These are phyloP conservation scores for Amphibolis antarctica DNA, from an alignment of 106 monocot genomes.

Conservation along the genomic window DNA sequence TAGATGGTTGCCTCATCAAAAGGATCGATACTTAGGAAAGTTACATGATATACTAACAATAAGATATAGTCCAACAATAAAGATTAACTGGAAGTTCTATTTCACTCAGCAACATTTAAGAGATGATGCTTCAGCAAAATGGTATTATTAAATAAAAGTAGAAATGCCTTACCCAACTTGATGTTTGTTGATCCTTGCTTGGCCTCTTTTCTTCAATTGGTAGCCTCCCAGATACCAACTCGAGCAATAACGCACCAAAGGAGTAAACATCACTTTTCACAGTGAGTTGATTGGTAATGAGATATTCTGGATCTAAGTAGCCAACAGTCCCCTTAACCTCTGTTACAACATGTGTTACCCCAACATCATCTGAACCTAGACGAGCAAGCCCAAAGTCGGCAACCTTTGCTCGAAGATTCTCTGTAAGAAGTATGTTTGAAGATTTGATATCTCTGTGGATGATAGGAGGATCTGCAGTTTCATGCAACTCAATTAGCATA, in stretches of 20 bases:
- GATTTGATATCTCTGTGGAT: slow-evolving; percentile 91
- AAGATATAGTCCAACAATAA: no score
- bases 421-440: slow-evolving; percentile 69
- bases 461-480: slow-evolving; percentile 51
- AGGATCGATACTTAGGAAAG: no score
- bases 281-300: slow-evolving; percentile 65
- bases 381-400: slow-evolving; percentile 86
- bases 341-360: slow-evolving; percentile 43
- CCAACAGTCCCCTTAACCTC: slow-evolving; percentile 92
- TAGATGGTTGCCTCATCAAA: no score
- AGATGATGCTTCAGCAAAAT: no score
- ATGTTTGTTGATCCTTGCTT: slow-evolving; percentile 4
- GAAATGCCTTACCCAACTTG: slow-evolving; percentile 5
- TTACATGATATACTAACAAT: no score
- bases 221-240: slow-evolving; percentile 34
- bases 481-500: background rate
- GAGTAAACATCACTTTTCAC: slow-evolving; percentile 83
- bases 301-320: slow-evolving; percentile 79
- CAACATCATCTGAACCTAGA: slow-evolving; percentile 28
- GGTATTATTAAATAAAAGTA: no score
- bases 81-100: no score
- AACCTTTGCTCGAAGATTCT: slow-evolving; percentile 70
- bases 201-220: slow-evolving; percentile 1
- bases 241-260: slow-evolving; percentile 66
- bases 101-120: no score